phyloP scores from a whole-genome alignment of 1,139 yeast genomes.

The Candida tunisiensis region DNA sequence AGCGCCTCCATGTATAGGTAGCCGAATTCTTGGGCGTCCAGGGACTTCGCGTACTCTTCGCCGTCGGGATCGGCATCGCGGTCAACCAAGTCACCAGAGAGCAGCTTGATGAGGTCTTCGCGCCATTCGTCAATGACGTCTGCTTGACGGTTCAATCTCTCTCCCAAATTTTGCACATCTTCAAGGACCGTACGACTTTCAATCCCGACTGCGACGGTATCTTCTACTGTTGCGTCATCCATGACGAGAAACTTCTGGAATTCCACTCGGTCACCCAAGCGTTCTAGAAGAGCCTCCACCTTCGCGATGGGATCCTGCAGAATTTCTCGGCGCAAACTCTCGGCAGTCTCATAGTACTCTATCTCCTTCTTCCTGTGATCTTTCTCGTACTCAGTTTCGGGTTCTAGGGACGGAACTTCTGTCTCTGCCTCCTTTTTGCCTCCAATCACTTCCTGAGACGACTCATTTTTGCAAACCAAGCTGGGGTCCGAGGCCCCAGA shows the following conservation, averaged over 20 bases:
- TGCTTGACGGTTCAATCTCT: slow-evolving; percentile 39
- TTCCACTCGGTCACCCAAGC: slow-evolving; percentile 5
- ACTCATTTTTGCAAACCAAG: too few species aligned
- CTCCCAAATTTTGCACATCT: slow-evolving; percentile 10
- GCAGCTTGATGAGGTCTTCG: slow-evolving; percentile 26
- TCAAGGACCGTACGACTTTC: slow-evolving; percentile 8
- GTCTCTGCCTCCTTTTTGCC: too few species aligned
- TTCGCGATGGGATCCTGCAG: slow-evolving; percentile 28
- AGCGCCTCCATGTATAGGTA: slow-evolving; percentile 48
- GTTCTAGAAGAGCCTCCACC: slow-evolving; percentile 11
- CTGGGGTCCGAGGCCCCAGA: too few species aligned
- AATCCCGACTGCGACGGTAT: slow-evolving; percentile 12
- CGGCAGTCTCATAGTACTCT: slow-evolving; percentile 46
- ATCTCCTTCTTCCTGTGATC: slow-evolving; percentile 23
- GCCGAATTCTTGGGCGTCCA: slow-evolving; percentile 58
- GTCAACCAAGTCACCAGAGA: slow-evolving; percentile 30
- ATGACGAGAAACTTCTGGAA: slow-evolving; percentile 10
- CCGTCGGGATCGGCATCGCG: slow-evolving; percentile 39
- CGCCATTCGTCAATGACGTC: slow-evolving; percentile 38
- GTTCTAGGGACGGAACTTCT: too few species aligned
- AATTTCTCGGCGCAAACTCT: slow-evolving; percentile 35
- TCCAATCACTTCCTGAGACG: too few species aligned
- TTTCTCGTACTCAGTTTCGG: slow-evolving; percentile 7
- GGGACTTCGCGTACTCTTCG: slow-evolving; percentile 59
- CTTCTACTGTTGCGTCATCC: slow-evolving; percentile 10